These are phyloP conservation scores for Fennellomyces sp. DNA, from an alignment of 371 early-diverging fungal genomes.

Conservation along the genomic window DNA sequence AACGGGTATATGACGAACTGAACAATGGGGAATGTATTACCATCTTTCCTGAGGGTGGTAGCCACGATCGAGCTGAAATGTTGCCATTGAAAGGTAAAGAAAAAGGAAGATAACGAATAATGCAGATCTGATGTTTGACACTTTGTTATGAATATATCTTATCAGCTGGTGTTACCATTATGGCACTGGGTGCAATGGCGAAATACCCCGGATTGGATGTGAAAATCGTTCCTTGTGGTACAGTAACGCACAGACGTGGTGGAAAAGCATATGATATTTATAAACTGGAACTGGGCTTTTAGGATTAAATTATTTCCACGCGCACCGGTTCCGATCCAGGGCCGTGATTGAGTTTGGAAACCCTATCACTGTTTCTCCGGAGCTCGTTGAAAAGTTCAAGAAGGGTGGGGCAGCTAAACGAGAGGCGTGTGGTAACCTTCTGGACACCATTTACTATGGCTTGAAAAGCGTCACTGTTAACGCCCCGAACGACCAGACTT, in stretches of 20 bases:
- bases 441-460: conserved; percentile 78
- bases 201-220: conserved; percentile 86
- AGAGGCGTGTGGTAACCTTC: conserved; percentile 76
- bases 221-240: conserved; percentile 90
- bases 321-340: conserved; percentile 93
- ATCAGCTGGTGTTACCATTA: conserved; percentile 81
- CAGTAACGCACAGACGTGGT: background rate
- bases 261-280: conserved; percentile 1
- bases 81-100: conserved; percentile 84
- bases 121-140: background rate
- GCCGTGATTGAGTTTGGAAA: conserved; percentile 97
- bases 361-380: conserved; percentile 78
- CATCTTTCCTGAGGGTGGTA: conserved; percentile 98
- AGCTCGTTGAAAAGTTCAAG: conserved; percentile 83
- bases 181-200: conserved; percentile 96
- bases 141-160: background rate
- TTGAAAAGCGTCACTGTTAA: conserved; percentile 90
- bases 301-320: conserved; percentile 95
- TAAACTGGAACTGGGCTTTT: background rate
- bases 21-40: conserved; percentile 86
- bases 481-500: conserved; percentile 90
- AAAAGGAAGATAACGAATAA: background rate
- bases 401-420: conserved; percentile 84
- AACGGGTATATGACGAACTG: conserved; percentile 79
- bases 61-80: conserved; percentile 95